A percentile compares a stretch with the other conserved stretches of the same genome.
These are phyloP conservation scores for Termitomyces bulborhizus DNA, from an alignment of 768 basidiomycete species.

Conservation along the genomic window DNA sequence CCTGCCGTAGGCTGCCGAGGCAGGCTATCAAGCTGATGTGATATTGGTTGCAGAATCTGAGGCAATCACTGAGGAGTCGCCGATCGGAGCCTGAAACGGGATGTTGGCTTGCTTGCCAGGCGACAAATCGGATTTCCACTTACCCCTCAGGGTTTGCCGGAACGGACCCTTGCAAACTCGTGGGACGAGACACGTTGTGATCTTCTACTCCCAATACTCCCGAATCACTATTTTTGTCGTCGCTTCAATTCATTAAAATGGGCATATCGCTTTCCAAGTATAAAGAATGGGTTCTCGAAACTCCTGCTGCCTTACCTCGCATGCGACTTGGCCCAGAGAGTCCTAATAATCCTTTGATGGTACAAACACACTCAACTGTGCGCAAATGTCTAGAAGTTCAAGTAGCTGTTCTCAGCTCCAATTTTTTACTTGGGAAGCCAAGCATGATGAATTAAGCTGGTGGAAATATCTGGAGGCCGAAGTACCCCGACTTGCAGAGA, in stretches of 20 bases:
- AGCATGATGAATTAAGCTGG: conserved; percentile 59
- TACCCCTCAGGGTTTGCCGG: no score
- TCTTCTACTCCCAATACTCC: background rate
- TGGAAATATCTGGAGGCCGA: conserved; percentile 72
- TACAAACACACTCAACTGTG: conserved; percentile 22
- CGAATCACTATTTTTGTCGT: background rate
- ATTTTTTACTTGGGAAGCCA: conserved; percentile 80
- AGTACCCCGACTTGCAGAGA: conserved; percentile 51
- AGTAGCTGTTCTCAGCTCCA: conserved; percentile 45
- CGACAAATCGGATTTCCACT: no score
- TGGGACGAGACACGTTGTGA: background rate
- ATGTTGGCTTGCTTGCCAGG: no score
- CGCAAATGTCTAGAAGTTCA: background rate
- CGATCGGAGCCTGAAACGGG: no score
- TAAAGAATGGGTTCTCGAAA: conserved; percentile 23
- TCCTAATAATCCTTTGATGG: conserved; percentile 62
- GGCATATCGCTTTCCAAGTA: conserved; percentile 21
- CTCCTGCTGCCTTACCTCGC: conserved; percentile 38
- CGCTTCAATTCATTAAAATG: background rate
- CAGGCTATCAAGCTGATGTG: no score
- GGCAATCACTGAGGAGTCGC: no score
- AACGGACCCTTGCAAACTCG: no score
- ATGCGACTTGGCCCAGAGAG: conserved; percentile 59
- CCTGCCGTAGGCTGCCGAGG: no score
- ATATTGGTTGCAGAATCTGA: no score